These are phyloP conservation scores for Microcyclospora pomicola DNA, from an alignment of 2,329 filamentous ascomycete genomes.

Conservation along the genomic window DNA sequence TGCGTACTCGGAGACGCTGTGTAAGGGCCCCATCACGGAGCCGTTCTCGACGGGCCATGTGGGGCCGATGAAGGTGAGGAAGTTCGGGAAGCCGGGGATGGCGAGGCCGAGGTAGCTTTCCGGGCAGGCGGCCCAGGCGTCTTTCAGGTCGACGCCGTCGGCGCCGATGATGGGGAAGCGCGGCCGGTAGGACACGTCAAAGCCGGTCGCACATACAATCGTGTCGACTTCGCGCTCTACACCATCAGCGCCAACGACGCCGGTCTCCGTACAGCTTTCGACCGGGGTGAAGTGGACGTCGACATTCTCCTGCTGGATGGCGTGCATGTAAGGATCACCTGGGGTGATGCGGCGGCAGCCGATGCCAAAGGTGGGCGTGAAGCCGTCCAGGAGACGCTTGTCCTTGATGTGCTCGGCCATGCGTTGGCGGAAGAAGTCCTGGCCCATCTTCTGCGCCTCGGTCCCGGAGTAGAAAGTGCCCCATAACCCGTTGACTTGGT, in stretches of 20 bases:
- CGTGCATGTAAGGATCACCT: slow-evolving; percentile 38
- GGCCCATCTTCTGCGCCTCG: slow-evolving; percentile 26
- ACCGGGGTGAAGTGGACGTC: slow-evolving; percentile 38
- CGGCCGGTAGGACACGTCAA: slow-evolving; percentile 31
- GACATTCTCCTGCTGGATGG: slow-evolving; percentile 37
- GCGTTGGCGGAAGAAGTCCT: slow-evolving; percentile 26
- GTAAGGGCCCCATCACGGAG: slow-evolving; percentile 28
- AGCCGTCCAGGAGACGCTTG: slow-evolving; percentile 34
- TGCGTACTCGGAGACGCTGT: slow-evolving; percentile 27
- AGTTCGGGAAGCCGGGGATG: slow-evolving; percentile 31
- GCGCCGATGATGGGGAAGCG: slow-evolving; percentile 31
- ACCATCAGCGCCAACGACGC: slow-evolving; percentile 32
- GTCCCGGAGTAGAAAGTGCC: slow-evolving; percentile 31
- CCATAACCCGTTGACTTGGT: slow-evolving; percentile 34
- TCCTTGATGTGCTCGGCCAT: slow-evolving; percentile 41
- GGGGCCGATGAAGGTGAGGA: slow-evolving; percentile 28
- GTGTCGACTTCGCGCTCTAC: slow-evolving; percentile 28
- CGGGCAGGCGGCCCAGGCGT: slow-evolving; percentile 28
- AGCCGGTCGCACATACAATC: slow-evolving; percentile 33
- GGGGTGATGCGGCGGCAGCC: slow-evolving; percentile 36
- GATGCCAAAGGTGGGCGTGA: slow-evolving; percentile 33
- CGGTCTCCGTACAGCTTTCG: slow-evolving; percentile 31
- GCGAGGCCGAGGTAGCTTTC: slow-evolving; percentile 30
- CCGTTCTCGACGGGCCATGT: slow-evolving; percentile 15
- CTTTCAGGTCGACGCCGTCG: slow-evolving; percentile 26